Evolutionary conservation across 768 basidiomycete species (phyloP), one percentile per base, ranked within the genome.

Genomic region (Paxillus rubicundulus): DNA sequence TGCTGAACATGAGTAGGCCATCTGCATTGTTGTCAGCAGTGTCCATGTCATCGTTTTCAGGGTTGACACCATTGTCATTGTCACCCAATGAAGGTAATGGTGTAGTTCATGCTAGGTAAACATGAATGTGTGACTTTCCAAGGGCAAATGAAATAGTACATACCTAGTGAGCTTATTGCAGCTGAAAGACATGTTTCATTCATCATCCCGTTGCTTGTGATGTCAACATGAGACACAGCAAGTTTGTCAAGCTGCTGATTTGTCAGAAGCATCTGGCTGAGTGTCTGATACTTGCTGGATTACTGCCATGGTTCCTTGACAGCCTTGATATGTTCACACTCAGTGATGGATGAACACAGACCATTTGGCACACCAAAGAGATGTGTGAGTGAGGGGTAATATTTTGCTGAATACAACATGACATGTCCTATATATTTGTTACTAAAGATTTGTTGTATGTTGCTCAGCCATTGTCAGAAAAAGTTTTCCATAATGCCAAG

Each of bases 311-410:
- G 71, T 36, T 69, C 34, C 46, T 72, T 72, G 12, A 73, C 67
- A 9, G 69, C 70, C 33, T 67, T 66, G 49, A 70, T 71, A 41
- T 69, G 70, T 41, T 67, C 65, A 1, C 63, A 65, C 36, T 73
- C 70, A 0, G 69, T 72, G n/a, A 72, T 72, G 9, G 69, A 72
- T 0, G 63, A 67, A 48, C 72, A 71, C 2, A 72, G 61, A 2
- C 72, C 70, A 47, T 70, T 70, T 4, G 66, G 71, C 9, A 65
- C 59, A 13, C 66, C 66, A 52, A 70, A 72, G 9, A 55, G 30
- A 9, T 27, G 38, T 28, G 69, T 69, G 4, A 57, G 44, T 2
- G 21, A 17, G 0, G 2, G 10, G 34, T 71, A 72, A 33, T 74
- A 71, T 2, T 48, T 24, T 5, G 71, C 49, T 0, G 70, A 57